These are phyloP conservation scores for Nicotiana tabacum DNA, from an alignment of 257 asterid genomes.

Conservation along the genomic window DNA sequence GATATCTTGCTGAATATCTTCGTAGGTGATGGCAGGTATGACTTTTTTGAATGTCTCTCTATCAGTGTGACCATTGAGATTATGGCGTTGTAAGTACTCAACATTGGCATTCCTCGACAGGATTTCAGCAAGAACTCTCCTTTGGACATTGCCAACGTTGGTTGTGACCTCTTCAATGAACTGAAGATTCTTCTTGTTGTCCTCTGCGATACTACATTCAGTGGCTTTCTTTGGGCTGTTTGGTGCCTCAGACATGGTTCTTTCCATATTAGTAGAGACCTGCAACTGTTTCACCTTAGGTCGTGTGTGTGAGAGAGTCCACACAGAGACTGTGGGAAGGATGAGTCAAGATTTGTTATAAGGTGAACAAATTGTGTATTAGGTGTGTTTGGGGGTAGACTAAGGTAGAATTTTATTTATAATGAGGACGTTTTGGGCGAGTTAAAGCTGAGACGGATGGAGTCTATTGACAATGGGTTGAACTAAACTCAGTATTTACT, in stretches of 20 bases:
- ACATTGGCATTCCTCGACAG: constrained; percentile 26
- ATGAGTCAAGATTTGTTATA: background rate
- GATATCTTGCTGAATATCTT: constrained; percentile 29
- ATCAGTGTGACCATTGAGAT: constrained; percentile 26
- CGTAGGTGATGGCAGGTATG: constrained; percentile 33
- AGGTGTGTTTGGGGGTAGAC: background rate
- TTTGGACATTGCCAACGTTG: constrained; percentile 29
- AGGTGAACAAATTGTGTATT: background rate
- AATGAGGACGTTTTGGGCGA: background rate
- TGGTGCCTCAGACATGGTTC: constrained; percentile 25
- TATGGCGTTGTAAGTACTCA: constrained; percentile 27
- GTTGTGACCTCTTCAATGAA: constrained; percentile 31
- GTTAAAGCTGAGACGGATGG: background rate
- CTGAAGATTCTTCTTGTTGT: constrained; percentile 21
- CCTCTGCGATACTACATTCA: constrained; percentile 11
- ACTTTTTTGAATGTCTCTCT: constrained; percentile 32
- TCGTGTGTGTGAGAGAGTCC: too few relatives aligned
- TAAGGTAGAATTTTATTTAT: too few relatives aligned
- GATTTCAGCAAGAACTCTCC: constrained; percentile 33
- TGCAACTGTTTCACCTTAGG: background rate
- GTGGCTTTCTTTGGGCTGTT: background rate
- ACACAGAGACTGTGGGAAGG: background rate
- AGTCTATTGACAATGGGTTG: background rate
- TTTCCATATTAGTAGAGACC: background rate
- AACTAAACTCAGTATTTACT: background rate